A percentile compares a stretch with the other conserved stretches of the same genome.
phyloP scores from a whole-genome alignment of 2,329 filamentous ascomycete species.

The Pseudopyricularia cyperi region DNA sequence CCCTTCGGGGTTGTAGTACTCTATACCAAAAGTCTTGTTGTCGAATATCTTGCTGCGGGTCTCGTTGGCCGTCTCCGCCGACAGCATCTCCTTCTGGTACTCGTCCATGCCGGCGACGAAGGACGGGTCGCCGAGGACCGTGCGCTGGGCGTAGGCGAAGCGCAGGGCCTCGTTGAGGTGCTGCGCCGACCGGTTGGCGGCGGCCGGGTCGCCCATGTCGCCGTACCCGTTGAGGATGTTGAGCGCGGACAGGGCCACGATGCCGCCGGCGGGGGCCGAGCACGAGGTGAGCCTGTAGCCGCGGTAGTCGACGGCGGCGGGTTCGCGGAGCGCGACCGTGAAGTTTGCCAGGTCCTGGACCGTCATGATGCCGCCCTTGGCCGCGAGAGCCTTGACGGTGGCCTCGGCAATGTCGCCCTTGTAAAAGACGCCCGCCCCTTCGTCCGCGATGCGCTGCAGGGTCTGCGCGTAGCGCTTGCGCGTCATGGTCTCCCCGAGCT shows the following conservation, averaged over 20 bases:
- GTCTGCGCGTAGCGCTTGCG: conserved; percentile 63
- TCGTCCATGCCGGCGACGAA: conserved; percentile 50
- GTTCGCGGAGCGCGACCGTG: conserved; percentile 47
- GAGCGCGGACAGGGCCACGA: conserved; percentile 57
- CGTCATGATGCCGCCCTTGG: conserved; percentile 63
- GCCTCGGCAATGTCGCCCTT: conserved; percentile 53
- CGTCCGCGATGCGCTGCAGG: conserved; percentile 52
- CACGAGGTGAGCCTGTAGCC: conserved; percentile 56
- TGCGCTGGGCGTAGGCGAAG: conserved; percentile 66
- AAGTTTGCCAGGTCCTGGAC: conserved; percentile 61
- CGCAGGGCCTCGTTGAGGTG: conserved; percentile 71
- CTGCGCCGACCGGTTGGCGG: conserved; percentile 54
- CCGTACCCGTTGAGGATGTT: conserved; percentile 63
- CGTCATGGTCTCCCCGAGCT: conserved; percentile 61
- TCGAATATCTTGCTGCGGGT: conserved; percentile 32
- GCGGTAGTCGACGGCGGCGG: conserved; percentile 49
- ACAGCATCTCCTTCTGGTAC: conserved; percentile 47
- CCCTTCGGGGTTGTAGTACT: conserved; percentile 30
- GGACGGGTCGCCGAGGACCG: conserved; percentile 61
- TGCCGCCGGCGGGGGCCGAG: conserved; percentile 61
- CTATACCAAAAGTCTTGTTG: conserved; percentile 21
- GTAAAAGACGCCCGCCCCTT: conserved; percentile 59
- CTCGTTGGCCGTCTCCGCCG: conserved; percentile 44
- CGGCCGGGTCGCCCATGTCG: conserved; percentile 29
- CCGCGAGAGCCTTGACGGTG: conserved; percentile 53